phyloP scores from a whole-genome alignment of 176 grass and related monocot genomes.

The Oryza longistaminata region DNA sequence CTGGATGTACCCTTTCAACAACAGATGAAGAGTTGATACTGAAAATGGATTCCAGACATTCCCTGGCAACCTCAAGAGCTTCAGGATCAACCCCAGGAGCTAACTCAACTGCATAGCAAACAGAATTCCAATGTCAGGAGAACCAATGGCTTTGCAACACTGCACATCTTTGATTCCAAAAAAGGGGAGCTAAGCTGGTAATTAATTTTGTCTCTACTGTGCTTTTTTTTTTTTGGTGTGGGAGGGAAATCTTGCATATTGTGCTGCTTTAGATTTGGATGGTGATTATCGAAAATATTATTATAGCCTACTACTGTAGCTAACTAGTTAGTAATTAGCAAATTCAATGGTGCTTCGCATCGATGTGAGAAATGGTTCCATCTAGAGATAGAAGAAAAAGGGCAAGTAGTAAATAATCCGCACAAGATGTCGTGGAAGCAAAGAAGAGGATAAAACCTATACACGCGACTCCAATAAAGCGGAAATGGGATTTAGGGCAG shows the following conservation, averaged over 20 bases:
- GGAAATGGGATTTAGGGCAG: background rate
- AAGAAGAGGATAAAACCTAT: background rate
- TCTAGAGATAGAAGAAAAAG: background rate
- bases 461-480: background rate
- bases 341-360: constrained; percentile 9
- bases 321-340: background rate
- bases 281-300: background rate
- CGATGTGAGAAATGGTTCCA: background rate
- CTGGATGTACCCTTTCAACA: constrained; percentile 46
- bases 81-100: constrained; percentile 53
- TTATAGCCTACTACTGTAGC: background rate
- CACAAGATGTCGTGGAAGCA: background rate
- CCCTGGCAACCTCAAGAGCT: constrained; percentile 67
- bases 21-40: constrained; percentile 41
- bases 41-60: constrained; percentile 63
- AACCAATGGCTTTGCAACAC: background rate
- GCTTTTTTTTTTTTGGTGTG: background rate
- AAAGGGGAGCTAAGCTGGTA: background rate
- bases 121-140: constrained; percentile 25
- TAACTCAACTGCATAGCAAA: constrained; percentile 58
- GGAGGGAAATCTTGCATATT: background rate
- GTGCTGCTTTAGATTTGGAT: background rate
- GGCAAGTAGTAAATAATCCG: background rate
- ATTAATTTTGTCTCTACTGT: background rate
- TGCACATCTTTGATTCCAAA: background rate